Base-by-base conservation (phyloP, 495 filamentous ascomycete species). In the Penicillium cosmopolitanum region DNA sequence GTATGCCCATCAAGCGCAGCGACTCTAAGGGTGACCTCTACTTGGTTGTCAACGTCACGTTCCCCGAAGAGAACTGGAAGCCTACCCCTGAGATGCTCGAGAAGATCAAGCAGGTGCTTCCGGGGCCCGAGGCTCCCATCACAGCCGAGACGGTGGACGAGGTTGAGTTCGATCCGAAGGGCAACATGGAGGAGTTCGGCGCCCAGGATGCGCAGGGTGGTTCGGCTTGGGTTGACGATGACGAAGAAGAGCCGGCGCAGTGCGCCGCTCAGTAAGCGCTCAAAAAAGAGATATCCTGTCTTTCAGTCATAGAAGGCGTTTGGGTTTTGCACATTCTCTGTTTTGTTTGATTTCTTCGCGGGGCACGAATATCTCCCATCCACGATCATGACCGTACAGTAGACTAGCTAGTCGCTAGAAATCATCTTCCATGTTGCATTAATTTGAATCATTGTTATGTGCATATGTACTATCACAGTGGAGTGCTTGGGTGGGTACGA, bases 1-100 rank as follows among this genome's bases (percentile, higher is more conserved):
- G 95, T 46, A 98, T 98, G 95, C 94, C 96, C 7, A 66, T 84
- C 58, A 97, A 97, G 81, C 86, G 87, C 60, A 88, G 85, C 55
- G 95, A 98, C 34, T 64, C 72, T 5, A 91, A 86, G 66, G 95
- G 95, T 15, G 93, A 98, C 66, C 80, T 98, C 8, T 98, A 92
- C 72, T 81, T 98, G 31, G 69, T 88, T 18, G 87, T 97, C 55
- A 87, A 96, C 66, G 80, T 98, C 60, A 85, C 91, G 46, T 98
- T 98, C 79, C 95, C 95, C 23, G 86, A 92, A 53, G 82, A 90
- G 66, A 88, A 86, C 19, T 98, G 92, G 92, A 81, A 89, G 46
- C 82, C 88, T 53, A 83, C 88, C 51, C 83, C 89, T 2, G 82
- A 79, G 13, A 80, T 84, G 6, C 78, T 93, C 56, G 82, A 85